Percentiles rank a stretch among this genome's conserved stretches.
Evolutionary conservation across 2,329 filamentous ascomycete genomes (phyloP).

Genomic region (Capronia americana): DNA sequence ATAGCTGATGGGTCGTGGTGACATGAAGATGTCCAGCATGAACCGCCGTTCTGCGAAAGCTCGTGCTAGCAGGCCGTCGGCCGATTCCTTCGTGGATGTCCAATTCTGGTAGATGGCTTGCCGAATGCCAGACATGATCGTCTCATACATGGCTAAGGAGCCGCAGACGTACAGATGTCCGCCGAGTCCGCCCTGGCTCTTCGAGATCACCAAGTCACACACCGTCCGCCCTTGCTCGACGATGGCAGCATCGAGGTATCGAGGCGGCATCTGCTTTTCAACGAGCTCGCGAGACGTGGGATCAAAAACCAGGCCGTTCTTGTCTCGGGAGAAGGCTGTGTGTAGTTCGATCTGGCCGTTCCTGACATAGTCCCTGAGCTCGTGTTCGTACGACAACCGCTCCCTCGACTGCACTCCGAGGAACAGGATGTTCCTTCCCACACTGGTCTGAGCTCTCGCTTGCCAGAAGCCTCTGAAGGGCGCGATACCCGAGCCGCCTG

Average conservation of each 20-base stretch:
- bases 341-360: conserved; percentile 28
- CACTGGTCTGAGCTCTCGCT: conserved; percentile 23
- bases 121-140: conserved; percentile 63
- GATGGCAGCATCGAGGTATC: conserved; percentile 25
- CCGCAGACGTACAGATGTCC: conserved; percentile 57
- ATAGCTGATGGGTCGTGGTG: conserved; percentile 59
- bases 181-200: conserved; percentile 28
- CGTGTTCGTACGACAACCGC: conserved; percentile 27
- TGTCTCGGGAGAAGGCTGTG: conserved; percentile 28
- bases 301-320: conserved; percentile 28
- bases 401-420: conserved; percentile 28
- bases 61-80: conserved; percentile 58
- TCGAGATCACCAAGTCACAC: conserved; percentile 30
- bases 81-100: conserved; percentile 59
- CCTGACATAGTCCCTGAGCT: conserved; percentile 27
- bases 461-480: conserved; percentile 32
- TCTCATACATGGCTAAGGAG: conserved; percentile 59
- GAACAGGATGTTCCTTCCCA: conserved; percentile 32
- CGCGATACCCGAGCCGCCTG: conserved; percentile 26
- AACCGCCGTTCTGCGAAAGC: conserved; percentile 63
- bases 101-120: conserved; percentile 62
- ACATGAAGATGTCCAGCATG: conserved; percentile 66
- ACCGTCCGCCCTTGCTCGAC: conserved; percentile 31
- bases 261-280: conserved; percentile 27
- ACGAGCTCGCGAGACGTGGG: conserved; percentile 25